Base-by-base conservation (phyloP, 768 basidiomycete species). In the Boletales sp. region DNA sequence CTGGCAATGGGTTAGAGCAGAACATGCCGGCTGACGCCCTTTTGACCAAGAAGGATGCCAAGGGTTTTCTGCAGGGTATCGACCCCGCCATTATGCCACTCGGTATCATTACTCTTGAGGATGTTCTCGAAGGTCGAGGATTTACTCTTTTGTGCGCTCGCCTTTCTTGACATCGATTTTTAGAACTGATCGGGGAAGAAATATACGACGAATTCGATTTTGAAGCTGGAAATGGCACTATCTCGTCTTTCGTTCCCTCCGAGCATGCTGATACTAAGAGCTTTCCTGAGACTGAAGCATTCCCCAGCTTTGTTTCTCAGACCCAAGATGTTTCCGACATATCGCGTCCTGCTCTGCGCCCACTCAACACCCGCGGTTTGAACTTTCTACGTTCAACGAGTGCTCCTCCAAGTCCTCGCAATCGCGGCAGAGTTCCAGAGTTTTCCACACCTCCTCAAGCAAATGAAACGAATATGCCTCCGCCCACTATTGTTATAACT, bases 71-170 rank as follows among this genome's bases (percentile, higher is more conserved):
- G 65, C 84, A 87, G 72, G 79, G 79, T 36, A 79, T 92, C 47
- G 90, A 94, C 64, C 88, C 86, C 0, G 82, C 84, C 17, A 76
- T 92, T 32, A 86, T 86, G 74, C 91, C 90, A 3, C 74, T 94
- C 21, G 93, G 93, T 44, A 91, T 95, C 59, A 94, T 95, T 53
- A 95, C 93, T 0, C 77, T 95, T 2, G 93, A 95, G 68, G 93
- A 95, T 56, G 89, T 95, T 9, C 74, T 95, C 10, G 93, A 95
- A 80, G 88, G 88, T 86, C 45, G 18, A 62, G 59, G 36, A 13
- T 30, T 12, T 49, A 30, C 17, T 18, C 43, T 5, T 4, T 36
- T 6, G 9, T n/a, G 6, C 34, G 10, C 13, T 39, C 4, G 6
- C 17, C 28, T 11, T 32, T 0, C 17, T 48, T 60, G 33, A 65